Conservation (phyloP, 1,284 basidiomycete species). For the Stygiomarasmius scandens region DNA sequence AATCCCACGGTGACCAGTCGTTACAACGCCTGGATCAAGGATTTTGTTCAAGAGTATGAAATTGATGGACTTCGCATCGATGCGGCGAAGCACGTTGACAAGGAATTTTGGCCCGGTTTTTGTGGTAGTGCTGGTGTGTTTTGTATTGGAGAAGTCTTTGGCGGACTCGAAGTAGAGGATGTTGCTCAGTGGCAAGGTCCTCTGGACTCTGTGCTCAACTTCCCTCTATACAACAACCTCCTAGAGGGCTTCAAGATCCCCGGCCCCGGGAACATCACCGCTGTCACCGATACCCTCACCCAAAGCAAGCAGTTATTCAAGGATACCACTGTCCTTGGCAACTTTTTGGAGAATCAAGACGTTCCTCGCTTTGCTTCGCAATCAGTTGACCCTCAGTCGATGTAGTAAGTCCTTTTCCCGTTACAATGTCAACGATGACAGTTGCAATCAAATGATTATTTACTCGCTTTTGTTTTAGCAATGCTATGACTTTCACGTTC, state of each 20-base stretch:
- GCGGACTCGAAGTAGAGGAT: conserved; percentile 49
- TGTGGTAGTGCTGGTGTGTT: conserved; percentile 74
- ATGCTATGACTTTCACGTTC: conserved; percentile 69
- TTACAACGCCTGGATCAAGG: conserved; percentile 64
- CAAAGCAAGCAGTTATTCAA: conserved; percentile 57
- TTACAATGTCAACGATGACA: conserved; percentile 13
- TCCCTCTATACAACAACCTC: conserved; percentile 72
- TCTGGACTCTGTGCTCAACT: conserved; percentile 71
- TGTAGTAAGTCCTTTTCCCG: conserved; percentile 46
- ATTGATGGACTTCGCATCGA: conserved; percentile 81
- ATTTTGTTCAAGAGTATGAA: conserved; percentile 62
- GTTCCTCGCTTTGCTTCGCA: conserved; percentile 72
- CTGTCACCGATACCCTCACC: conserved; percentile 54
- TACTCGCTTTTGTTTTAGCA: conserved; percentile 39
- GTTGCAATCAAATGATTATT: conserved; percentile 26
- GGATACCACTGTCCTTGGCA: conserved; percentile 62
- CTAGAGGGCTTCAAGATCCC: conserved; percentile 64
- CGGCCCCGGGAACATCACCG: conserved; percentile 63
- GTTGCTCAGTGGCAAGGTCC: conserved; percentile 49
- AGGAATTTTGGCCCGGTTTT: conserved; percentile 72
- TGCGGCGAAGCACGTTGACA: conserved; percentile 60
- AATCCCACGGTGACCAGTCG: conserved; percentile 56
- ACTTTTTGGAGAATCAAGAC: conserved; percentile 87
- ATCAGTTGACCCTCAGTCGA: conserved; percentile 62
- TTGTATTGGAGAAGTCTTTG: conserved; percentile 82